These are phyloP conservation scores for Exophiala lecanii-corni DNA, from an alignment of 2,329 filamentous ascomycete genomes.

Conservation along the genomic window DNA sequence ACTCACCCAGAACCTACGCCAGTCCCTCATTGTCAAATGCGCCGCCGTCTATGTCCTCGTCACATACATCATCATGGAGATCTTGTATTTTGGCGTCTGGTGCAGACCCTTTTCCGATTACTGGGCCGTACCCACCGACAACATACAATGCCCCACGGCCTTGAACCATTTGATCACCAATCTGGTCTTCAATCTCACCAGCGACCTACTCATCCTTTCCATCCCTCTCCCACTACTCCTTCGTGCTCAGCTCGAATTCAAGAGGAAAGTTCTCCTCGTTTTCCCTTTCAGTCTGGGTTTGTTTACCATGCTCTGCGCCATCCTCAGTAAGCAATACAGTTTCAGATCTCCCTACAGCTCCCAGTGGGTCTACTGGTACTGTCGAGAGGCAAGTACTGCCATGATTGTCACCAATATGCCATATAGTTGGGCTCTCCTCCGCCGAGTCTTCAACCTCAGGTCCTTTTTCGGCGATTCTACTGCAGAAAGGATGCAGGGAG, in stretches of 20 bases:
- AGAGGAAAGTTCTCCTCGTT: constrained; percentile 51
- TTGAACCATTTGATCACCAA: constrained; percentile 46
- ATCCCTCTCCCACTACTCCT: constrained; percentile 45
- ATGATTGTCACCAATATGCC: constrained; percentile 59
- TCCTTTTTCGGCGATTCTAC: constrained; percentile 29
- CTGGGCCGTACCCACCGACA: constrained; percentile 46
- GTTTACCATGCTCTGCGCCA: constrained; percentile 54
- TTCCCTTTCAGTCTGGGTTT: constrained; percentile 54
- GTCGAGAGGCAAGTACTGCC: constrained; percentile 55
- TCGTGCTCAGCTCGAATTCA: constrained; percentile 36
- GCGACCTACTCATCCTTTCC: constrained; percentile 43
- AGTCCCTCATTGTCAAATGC: constrained; percentile 33
- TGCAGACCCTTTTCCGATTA: constrained; percentile 51
- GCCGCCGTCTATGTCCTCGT: constrained; percentile 43
- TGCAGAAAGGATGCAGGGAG: constrained; percentile 12
- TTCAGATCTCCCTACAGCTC: constrained; percentile 53
- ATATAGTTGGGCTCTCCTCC: constrained; percentile 55
- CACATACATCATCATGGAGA: constrained; percentile 47
- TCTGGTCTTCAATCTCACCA: constrained; percentile 46
- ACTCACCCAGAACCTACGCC: constrained; percentile 42
- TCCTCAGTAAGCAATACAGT: constrained; percentile 59
- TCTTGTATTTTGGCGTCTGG: constrained; percentile 52
- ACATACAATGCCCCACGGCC: constrained; percentile 44
- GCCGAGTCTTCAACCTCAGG: constrained; percentile 40
- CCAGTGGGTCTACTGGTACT: constrained; percentile 58